Percentiles rank a stretch among this genome's conserved stretches.
Conservation (phyloP, 2,329 filamentous ascomycete species). For the Neopestalotiopsis clavispora region DNA sequence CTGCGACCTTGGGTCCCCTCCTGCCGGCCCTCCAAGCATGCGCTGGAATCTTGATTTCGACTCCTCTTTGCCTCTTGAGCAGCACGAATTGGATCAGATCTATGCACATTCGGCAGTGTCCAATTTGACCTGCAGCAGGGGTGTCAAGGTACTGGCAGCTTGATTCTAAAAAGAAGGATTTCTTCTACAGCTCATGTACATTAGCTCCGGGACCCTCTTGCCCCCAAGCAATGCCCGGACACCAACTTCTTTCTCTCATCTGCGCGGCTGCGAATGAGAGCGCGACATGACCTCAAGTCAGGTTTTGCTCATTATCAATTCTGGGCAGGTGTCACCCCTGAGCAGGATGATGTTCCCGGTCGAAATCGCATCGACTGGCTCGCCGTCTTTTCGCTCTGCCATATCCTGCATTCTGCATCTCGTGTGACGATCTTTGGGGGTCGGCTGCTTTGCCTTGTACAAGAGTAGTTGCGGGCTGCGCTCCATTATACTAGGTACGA, state of each 20-base stretch:
- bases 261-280: slow-evolving; percentile 1
- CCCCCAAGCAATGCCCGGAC: background rate
- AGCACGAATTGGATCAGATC: background rate
- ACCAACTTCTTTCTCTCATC: background rate
- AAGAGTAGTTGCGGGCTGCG: background rate
- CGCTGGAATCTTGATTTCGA: background rate
- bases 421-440: background rate
- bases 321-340: slow-evolving; percentile 5
- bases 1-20: background rate
- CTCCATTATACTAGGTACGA: background rate
- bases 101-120: background rate
- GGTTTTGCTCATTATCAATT: background rate
- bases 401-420: background rate
- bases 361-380: background rate
- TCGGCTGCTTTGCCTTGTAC: background rate
- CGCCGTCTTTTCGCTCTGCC: background rate
- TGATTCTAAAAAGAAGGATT: too few relatives aligned
- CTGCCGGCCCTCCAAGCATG: background rate
- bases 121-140: background rate
- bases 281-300: background rate
- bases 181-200: background rate
- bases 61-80: background rate
- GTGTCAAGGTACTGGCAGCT: background rate
- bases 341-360: background rate
- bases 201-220: background rate